Base-by-base conservation (phyloP, 2,329 filamentous ascomycete species). In the Beauveria bassiana region DNA sequence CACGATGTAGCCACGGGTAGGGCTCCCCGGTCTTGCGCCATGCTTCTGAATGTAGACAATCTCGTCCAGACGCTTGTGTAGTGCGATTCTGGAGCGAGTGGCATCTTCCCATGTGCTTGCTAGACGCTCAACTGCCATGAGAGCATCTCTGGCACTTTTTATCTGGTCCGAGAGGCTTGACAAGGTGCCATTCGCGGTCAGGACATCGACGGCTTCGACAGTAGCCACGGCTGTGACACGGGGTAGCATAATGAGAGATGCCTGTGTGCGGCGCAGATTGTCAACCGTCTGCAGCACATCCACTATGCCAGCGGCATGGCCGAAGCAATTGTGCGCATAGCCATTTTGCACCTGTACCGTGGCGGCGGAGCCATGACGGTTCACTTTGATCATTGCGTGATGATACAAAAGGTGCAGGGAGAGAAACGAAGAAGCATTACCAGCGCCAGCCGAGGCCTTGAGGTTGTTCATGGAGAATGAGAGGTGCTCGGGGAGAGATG, bases 341-440 rank as follows among this genome's bases (percentile, higher is more conserved):
- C 79, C 76, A 2, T 70, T 66, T 14, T 80, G 70, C 34, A 74
- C 68, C 2, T 78, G 74, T 0, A 3, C 75, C 73, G 62, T 65
- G 6, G 66, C 68, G 14, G 75, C 73, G 10, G 78, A 76, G 14
- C 79, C 79, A 67, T 88, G 82, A 45, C 88, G 81, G 66, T 88
- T 86, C 34, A 90, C 76, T 65, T 86, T 85, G 72, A 89, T 81
- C 67, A 85, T 73, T 0, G 85, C 79, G 52, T 84, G 80, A 69
- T 88, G 81, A 69, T 87, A 87, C n/a, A 89, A 74, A 31, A 87
- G 75, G 70, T 90, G 87, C 71, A 89, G 81, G 1, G 81, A 82
- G 60, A 89, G 73, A 68, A 86, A 87, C 0, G 80, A 79, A 5
- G 85, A 85, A 1, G 81, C 76, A 65, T 81, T 73, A 18, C 74